Percentiles rank a stretch among this genome's conserved stretches.
These are phyloP conservation scores for Hypseocharis bilobata DNA, from an alignment of 441 rosid genomes.

Conservation along the genomic window DNA sequence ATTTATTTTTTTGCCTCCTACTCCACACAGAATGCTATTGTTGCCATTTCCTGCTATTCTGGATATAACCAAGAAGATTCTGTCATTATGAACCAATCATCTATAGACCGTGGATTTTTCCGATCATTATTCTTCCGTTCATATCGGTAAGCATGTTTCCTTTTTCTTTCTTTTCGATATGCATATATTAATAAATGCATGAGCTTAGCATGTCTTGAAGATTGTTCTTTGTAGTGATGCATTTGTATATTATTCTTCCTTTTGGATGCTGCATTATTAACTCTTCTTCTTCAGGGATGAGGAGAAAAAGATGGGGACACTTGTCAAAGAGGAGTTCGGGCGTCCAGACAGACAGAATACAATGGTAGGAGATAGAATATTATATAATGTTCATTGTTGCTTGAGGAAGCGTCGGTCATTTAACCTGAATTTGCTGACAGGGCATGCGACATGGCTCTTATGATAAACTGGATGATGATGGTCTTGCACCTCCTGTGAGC, in stretches of 20 bases:
- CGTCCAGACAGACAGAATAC: conserved; percentile 86
- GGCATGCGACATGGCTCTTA: conserved; percentile 99
- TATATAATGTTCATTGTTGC: not conserved
- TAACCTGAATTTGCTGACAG: conserved; percentile 36
- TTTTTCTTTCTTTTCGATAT: not conserved
- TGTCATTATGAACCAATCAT: conserved; percentile 96
- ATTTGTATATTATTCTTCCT: conserved; percentile 3
- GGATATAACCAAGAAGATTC: conserved; percentile 99
- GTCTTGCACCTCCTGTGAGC: conserved; percentile 95
- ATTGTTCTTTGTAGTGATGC: conserved; percentile 11
- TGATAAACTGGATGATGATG: conserved; percentile 94
- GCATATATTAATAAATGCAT: not conserved
- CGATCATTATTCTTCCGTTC: conserved; percentile 92
- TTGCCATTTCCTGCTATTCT: conserved; percentile 90
- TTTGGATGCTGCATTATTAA: not conserved
- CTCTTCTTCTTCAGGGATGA: conserved; percentile 60
- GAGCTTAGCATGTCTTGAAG: not conserved
- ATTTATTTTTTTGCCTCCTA: conserved; percentile 2
- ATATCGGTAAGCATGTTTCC: conserved; percentile 45
- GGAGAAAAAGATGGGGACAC: conserved; percentile 99
- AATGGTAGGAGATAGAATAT: conserved; percentile 44
- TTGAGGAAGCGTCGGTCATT: conserved; percentile 14
- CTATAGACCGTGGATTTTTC: conserved; percentile 94
- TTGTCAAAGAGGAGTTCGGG: conserved; percentile 95
- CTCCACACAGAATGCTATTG: conserved; percentile 96